Evolutionary conservation across 139 green algal species (phyloP).

Genomic region (Chlorella sp.): DNA sequence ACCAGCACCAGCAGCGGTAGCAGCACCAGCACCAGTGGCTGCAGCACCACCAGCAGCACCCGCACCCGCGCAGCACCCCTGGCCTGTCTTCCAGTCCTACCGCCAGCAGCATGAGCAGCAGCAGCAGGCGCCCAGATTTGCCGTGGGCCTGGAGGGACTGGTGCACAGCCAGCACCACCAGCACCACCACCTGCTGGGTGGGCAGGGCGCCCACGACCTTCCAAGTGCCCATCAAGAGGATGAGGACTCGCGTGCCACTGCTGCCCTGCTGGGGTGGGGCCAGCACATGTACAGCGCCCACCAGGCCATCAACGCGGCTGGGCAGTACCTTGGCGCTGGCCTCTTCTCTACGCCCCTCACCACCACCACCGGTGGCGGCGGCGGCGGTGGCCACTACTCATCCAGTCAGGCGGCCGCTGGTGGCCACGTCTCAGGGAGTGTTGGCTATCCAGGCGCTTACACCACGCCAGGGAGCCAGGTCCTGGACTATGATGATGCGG

Average conservation of each 20-base stretch:
- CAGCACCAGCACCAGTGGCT: neutral
- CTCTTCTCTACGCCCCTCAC: no score
- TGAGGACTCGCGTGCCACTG: neutral
- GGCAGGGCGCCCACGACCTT: neutral
- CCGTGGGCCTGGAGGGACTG: slow-evolving; percentile 4
- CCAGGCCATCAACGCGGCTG: no score
- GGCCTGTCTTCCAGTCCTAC: neutral
- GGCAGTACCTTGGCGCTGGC: no score
- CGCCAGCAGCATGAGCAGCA: neutral
- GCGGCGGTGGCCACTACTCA: no score
- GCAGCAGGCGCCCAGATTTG: neutral
- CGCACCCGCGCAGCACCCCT: neutral
- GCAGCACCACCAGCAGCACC: neutral
- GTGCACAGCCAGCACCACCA: neutral
- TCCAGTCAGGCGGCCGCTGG: no score
- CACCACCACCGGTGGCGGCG: no score
- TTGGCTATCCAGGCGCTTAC: no score
- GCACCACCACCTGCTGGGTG: neutral
- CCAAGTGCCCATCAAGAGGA: neutral
- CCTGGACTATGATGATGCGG: no score
- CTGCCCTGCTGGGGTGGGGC: neutral
- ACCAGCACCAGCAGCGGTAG: neutral
- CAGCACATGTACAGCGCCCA: neutral
- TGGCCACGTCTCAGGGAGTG: no score
- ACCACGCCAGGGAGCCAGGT: no score